Base-by-base conservation (phyloP, 208 protist genomes). In the Acanthamoeba healyi region DNA sequence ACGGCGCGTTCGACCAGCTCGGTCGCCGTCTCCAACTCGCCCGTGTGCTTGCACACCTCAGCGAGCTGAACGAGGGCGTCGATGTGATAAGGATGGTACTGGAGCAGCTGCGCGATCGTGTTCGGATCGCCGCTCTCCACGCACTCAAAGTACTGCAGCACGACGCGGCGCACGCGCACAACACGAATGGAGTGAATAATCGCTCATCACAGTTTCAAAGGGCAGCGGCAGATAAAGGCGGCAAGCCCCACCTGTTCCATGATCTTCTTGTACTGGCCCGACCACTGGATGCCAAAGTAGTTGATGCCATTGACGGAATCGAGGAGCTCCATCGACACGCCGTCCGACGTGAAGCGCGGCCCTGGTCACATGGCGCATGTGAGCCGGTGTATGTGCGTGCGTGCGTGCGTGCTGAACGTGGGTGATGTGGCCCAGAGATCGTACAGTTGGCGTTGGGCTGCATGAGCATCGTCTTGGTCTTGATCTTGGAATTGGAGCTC, bases 21-120 rank as follows among this genome's bases (percentile, higher is more conserved):
- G n/a, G 84, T 70, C 34, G 84, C 84, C 54, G 58, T 91, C 34
- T 91, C 84, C 84, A 63, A 32, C 54, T 91, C 84, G n/a, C 84
- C 84, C 56, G 84, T 91, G 56, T 91, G 84, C 26, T 70, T 91
- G 42, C 84, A 91, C 46, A 91, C 84, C 46, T 88, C 79, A 32
- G 42, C 42, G 1, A 88, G 79, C 79, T 88, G 79, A 15, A 88
- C 42, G 26, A 88, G 79, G 36, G 79, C 42, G 42, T 88, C 79
- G 19, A 88, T n/a, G 79, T 88, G 79, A 26, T 88, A 88, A 3
- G 79, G 79, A 26, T 88, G 79, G 49, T 65, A 88, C 79, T 88
- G 79, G 19, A 88, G 36, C 79, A 88, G 51, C 51, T 88, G 79
- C 26, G 79, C 79, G 29, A 88, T 88, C 7, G 79, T 88, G 49